Conservation (phyloP, 2,329 filamentous ascomycete genomes). For the Neonectria sp. region DNA sequence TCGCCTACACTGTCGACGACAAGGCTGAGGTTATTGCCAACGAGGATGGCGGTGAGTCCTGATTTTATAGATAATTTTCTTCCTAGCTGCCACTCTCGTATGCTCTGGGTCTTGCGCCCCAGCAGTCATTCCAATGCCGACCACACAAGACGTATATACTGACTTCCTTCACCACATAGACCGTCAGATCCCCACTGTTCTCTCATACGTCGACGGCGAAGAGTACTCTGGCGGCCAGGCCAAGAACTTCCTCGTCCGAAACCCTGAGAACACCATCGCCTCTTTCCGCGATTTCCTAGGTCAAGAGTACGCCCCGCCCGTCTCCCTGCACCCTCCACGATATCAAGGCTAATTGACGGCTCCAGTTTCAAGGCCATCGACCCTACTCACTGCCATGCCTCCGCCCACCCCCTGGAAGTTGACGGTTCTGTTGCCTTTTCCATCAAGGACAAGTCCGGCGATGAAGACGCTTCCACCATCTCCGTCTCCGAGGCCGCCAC, state of each 20-base stretch:
- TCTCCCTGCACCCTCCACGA: conserved; percentile 6
- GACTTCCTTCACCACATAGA: conserved; percentile 67
- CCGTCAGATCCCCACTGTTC: conserved; percentile 93
- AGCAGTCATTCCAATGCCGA: not conserved
- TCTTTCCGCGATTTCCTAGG: conserved; percentile 97
- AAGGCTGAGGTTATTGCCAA: conserved; percentile 99
- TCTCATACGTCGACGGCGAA: conserved; percentile 96
- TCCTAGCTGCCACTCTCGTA: not conserved
- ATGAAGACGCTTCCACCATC: conserved; percentile 76
- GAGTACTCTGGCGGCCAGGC: conserved; percentile 98
- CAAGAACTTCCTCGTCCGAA: conserved; percentile 93
- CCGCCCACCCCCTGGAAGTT: conserved; percentile 87
- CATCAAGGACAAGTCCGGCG: conserved; percentile 81
- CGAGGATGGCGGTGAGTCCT: conserved; percentile 88
- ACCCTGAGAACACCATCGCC: conserved; percentile 92
- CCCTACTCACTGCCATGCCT: conserved; percentile 93
- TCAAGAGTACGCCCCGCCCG: conserved; percentile 77
- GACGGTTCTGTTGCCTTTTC: conserved; percentile 83
- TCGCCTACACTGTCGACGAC: conserved; percentile 93
- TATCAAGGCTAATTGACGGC: conserved; percentile 36
- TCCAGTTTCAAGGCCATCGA: conserved; percentile 92
- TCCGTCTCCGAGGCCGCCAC: conserved; percentile 86
- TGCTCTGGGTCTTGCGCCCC: conserved; percentile 5
- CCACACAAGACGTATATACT: conserved; percentile 14
- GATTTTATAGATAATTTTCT: not conserved